Conservation (phyloP, 2,329 filamentous ascomycete genomes). For the Leptodontidium sp. region DNA sequence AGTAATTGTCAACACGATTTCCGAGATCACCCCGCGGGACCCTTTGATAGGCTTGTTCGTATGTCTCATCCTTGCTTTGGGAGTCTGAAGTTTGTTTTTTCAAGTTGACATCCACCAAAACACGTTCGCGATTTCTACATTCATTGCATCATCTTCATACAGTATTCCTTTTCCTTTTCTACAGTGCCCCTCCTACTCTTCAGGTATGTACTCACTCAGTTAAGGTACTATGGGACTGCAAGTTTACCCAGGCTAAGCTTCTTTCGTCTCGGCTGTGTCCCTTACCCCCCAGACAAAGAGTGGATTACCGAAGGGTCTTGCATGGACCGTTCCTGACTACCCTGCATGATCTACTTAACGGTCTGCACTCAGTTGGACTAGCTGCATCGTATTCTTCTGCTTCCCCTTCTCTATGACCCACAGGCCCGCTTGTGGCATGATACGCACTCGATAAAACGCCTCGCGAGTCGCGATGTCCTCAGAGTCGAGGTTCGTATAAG, state of each 20-base stretch:
- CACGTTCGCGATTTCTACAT: not conserved
- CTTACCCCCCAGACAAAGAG: not conserved
- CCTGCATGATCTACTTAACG: constrained; percentile 7
- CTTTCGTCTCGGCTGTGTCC: constrained; percentile 5
- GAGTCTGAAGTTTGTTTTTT: not conserved
- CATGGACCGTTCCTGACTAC: constrained; percentile 3
- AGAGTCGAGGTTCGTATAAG: constrained; percentile 4
- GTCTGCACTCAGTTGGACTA: constrained; percentile 8
- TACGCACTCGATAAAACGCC: constrained; percentile 11
- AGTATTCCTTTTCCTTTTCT: not conserved
- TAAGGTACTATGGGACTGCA: not conserved
- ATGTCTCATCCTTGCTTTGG: not conserved
- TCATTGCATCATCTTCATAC: not conserved
- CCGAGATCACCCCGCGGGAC: not conserved
- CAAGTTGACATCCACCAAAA: not conserved
- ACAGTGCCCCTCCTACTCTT: not conserved
- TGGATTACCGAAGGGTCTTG: not conserved
- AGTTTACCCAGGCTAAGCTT: constrained; percentile 6
- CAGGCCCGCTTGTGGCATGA: constrained; percentile 3
- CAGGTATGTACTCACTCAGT: not conserved
- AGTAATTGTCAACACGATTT: not conserved
- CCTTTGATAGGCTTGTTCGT: not conserved
- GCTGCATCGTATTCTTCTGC: not conserved
- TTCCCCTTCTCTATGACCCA: constrained; percentile 10
- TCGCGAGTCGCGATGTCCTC: constrained; percentile 6